A percentile compares a stretch with the other conserved stretches of the same genome.
Conservation (phyloP, 306 rosid species). For the Oemleria cerasiformis region DNA sequence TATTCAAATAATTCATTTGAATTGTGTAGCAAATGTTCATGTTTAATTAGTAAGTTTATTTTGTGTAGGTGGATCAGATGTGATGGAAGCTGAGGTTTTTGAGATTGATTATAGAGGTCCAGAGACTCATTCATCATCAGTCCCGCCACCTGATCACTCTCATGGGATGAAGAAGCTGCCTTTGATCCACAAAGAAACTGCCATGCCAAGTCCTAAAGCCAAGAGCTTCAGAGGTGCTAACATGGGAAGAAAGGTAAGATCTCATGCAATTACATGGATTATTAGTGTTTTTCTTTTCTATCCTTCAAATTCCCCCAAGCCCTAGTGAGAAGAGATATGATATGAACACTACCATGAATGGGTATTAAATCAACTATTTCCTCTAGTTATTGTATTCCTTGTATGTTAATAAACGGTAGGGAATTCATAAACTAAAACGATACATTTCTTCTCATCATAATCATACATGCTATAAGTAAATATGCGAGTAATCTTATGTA, state of each 20-base stretch:
- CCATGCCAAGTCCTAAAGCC: constrained; percentile 20
- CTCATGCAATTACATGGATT: neutral
- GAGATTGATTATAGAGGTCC: constrained; percentile 97
- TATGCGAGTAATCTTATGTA: too few relatives aligned
- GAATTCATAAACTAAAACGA: too few relatives aligned
- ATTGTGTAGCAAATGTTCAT: neutral
- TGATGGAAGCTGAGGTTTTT: constrained; percentile 45
- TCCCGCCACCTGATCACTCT: constrained; percentile 67
- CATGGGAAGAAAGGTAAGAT: constrained; percentile 40
- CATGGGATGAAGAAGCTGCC: constrained; percentile 21
- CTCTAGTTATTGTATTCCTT: too few relatives aligned
- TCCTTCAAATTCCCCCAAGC: too few relatives aligned
- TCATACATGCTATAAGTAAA: too few relatives aligned
- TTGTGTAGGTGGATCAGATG: constrained; percentile 25
- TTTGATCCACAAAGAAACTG: constrained; percentile 29
- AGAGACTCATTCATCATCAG: constrained; percentile 71
- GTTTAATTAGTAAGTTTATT: neutral
- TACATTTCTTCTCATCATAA: too few relatives aligned
- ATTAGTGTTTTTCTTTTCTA: neutral
- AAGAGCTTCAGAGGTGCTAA: constrained; percentile 21
- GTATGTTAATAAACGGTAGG: too few relatives aligned
- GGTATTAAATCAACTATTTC: neutral
- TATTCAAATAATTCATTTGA: neutral
- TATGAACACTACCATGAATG: too few relatives aligned
- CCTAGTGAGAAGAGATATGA: neutral